Percentiles rank a stretch among this genome's conserved stretches.
Evolutionary conservation across 164 flowering plant genomes (phyloP).

Genomic region (Tetrastigma voinierianum): DNA sequence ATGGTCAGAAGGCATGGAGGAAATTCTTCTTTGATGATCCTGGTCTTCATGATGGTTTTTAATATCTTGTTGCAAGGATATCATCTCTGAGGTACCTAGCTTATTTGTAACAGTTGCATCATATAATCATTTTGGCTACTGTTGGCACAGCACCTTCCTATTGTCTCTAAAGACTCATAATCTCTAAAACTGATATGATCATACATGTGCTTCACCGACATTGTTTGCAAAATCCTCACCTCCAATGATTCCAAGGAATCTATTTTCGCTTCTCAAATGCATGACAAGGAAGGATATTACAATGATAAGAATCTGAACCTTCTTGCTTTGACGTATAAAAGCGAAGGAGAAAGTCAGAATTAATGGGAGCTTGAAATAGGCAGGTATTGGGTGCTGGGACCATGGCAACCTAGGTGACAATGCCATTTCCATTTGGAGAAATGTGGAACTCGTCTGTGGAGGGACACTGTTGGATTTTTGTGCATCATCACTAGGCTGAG

Average conservation of each 20-base stretch:
- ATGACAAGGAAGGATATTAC: conserved; percentile 22
- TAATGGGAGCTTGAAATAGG: conserved; percentile 16
- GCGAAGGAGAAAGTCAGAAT: conserved; percentile 19
- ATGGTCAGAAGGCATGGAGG: conserved; percentile 81
- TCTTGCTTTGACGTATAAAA: conserved; percentile 12
- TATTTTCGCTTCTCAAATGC: conserved; percentile 18
- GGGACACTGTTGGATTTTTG: conserved; percentile 33
- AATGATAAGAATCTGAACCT: conserved; percentile 19
- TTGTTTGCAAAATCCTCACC: conserved; percentile 14
- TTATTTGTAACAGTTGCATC: conserved; percentile 18
- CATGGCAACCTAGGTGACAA: conserved; percentile 20
- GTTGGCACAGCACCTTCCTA: conserved; percentile 14
- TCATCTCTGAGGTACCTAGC: conserved; percentile 25
- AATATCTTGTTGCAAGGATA: conserved; percentile 34
- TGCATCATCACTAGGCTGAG: conserved; percentile 33
- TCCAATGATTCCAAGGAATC: conserved; percentile 17
- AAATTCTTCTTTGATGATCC: conserved; percentile 65
- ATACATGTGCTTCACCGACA: conserved; percentile 1
- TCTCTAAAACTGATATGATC: conserved; percentile 15
- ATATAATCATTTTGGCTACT: conserved; percentile 14
- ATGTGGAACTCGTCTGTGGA: conserved; percentile 10
- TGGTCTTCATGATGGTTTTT: conserved; percentile 37
- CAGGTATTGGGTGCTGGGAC: conserved; percentile 19
- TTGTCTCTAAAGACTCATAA: conserved; percentile 19
- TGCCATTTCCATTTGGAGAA: conserved; percentile 18